phyloP scores from a whole-genome alignment of 2,329 filamentous ascomycete species.

The Talaromyces sp. region DNA sequence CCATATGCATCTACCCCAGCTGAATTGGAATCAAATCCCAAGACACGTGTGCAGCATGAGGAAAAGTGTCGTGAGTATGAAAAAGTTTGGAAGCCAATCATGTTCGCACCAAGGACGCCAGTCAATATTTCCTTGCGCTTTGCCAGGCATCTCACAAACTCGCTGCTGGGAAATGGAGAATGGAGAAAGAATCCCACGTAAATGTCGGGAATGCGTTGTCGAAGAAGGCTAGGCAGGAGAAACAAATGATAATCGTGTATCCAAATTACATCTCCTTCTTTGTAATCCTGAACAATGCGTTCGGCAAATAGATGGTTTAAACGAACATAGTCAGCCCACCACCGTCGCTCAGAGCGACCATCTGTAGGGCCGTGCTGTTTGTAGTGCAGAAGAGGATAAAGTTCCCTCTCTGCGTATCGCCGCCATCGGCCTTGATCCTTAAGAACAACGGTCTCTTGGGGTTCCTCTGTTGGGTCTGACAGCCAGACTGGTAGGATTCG shows the following conservation, averaged over 20 bases:
- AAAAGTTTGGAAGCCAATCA: constrained; percentile 94
- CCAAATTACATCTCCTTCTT: constrained; percentile 87
- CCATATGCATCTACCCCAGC: constrained; percentile 88
- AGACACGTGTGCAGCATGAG: constrained; percentile 87
- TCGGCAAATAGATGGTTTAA: constrained; percentile 94
- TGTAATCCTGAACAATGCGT: constrained; percentile 83
- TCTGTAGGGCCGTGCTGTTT: constrained; percentile 91
- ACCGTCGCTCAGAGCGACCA: constrained; percentile 75
- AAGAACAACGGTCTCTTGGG: constrained; percentile 69
- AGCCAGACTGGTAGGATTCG: constrained; percentile 89
- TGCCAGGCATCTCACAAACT: constrained; percentile 87
- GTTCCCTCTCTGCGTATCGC: constrained; percentile 84
- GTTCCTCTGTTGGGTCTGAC: constrained; percentile 71
- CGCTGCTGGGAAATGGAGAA: constrained; percentile 92
- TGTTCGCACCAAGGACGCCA: constrained; percentile 85
- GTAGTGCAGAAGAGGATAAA: constrained; percentile 95
- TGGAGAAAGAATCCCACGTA: constrained; percentile 96
- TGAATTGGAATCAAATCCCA: constrained; percentile 85
- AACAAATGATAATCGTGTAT: constrained; percentile 95
- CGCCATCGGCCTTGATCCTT: constrained; percentile 86
- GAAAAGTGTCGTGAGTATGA: constrained; percentile 94
- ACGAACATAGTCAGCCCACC: constrained; percentile 90
- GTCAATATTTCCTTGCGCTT: constrained; percentile 88
- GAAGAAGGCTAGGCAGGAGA: constrained; percentile 82
- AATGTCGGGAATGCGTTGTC: constrained; percentile 82